Evolutionary conservation across 345 rosid species (phyloP), one percentile per base, ranked within the genome.

Genomic region (Populus alba): DNA sequence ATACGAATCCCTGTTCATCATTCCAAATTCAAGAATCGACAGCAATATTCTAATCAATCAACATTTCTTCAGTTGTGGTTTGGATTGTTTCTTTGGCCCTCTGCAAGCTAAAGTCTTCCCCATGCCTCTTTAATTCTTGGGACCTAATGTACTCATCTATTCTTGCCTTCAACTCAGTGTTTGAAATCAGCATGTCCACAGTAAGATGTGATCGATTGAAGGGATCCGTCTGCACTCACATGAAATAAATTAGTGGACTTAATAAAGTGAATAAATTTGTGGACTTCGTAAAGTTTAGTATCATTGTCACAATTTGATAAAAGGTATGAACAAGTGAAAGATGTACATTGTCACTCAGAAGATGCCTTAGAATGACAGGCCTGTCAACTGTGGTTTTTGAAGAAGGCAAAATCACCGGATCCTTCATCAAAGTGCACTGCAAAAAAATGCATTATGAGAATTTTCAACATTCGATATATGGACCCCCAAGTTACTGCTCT

Each of bases 281-380:
- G 13, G 8, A 31, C 8, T 2, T 13, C 29, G n/a, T 16, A 4
- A 23, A 47, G 35, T 33, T 33, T 33, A 33, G 35, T 70, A 20
- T 31, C 59, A 31, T 66, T 37, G 18, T 29, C 7, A 70, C 49
- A 79, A 72, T 17, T 37, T 27, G 33, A 49, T 16, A 31, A 18
- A 18, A 39, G 29, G 12, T 61, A 6, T 77, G n/a, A 67, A 65
- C 7, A 61, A 63, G 71, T 35, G 72, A 27, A 69, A 76, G 66
- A 70, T 38, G 9, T 87, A 92, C 99, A 18, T 78, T 82, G 81
- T 97, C 97, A 31, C 99, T 97, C 20, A 97, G 93, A 84, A 97
- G 99, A 92, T 97, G 99, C 82, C 99, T 94, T 77, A 94, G 97
- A 77, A 97, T 97, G 71, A 94, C 97, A 33, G 97, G 92, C 71